Percentiles rank a stretch among this genome's conserved stretches.
phyloP scores from a whole-genome alignment of 331 rosid species.

The Pyracantha coccinea region DNA sequence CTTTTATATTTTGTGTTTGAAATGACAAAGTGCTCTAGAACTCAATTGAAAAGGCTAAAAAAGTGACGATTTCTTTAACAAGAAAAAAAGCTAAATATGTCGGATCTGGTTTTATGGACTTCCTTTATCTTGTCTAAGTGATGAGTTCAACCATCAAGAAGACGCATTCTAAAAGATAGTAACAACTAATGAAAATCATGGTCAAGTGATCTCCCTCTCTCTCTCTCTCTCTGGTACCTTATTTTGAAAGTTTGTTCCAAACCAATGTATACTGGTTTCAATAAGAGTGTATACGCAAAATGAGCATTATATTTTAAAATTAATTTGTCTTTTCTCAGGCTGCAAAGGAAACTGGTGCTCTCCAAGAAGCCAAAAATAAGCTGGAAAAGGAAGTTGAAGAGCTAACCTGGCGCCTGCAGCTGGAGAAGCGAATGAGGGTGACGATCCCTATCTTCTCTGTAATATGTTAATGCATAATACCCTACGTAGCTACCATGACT shows the following conservation, averaged over 20 bases:
- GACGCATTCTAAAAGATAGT: neutral
- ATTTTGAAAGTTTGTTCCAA: neutral
- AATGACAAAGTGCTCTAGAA: no score
- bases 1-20: no score
- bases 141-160: neutral
- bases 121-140: neutral
- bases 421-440: constrained; percentile 55
- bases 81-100: neutral
- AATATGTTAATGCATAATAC: neutral
- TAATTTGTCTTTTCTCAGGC: constrained; percentile 39
- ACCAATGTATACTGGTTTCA: neutral
- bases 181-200: neutral
- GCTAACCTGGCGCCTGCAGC: constrained; percentile 46
- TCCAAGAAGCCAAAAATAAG: constrained; percentile 71
- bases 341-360: constrained; percentile 82
- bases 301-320: neutral
- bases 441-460: neutral
- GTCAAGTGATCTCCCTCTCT: neutral
- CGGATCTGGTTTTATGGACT: neutral
- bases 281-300: neutral
- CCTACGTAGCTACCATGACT: neutral
- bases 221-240: neutral
- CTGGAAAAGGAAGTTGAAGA: constrained; percentile 90
- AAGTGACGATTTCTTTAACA: no score
- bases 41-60: no score